These are phyloP conservation scores for Eremothecium sinecaudum DNA, from an alignment of 1,139 yeast species.

Conservation along the genomic window DNA sequence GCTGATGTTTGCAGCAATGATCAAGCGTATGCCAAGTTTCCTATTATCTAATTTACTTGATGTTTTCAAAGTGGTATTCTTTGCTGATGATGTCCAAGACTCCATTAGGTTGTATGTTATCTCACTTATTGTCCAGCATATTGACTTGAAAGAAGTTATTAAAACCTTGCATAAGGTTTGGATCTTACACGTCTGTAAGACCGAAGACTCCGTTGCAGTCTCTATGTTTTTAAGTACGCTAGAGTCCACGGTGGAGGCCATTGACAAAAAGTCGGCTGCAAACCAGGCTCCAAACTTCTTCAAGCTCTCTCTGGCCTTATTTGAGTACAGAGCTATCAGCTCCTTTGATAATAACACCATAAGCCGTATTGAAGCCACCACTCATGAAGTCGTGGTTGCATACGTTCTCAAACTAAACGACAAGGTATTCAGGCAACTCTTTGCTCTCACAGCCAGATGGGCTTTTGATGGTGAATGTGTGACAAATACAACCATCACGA, in stretches of 20 bases:
- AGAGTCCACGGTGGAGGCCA: constrained; percentile 52
- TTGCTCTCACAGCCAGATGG: constrained; percentile 87
- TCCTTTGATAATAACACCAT: constrained; percentile 63
- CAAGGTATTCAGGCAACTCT: constrained; percentile 84
- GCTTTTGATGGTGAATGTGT: constrained; percentile 77
- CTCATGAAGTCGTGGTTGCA: constrained; percentile 62
- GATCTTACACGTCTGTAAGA: constrained; percentile 40
- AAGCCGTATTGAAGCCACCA: constrained; percentile 69
- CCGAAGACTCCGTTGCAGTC: constrained; percentile 41
- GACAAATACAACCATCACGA: constrained; percentile 36
- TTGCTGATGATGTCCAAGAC: constrained; percentile 48
- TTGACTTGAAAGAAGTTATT: constrained; percentile 58
- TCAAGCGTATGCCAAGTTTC: constrained; percentile 82
- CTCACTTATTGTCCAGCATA: constrained; percentile 52
- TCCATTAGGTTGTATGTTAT: constrained; percentile 58
- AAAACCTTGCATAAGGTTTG: constrained; percentile 56
- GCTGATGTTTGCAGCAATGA: constrained; percentile 61
- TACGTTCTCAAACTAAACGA: constrained; percentile 89
- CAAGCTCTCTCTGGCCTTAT: constrained; percentile 58
- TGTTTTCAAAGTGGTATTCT: constrained; percentile 49
- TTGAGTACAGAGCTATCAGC: constrained; percentile 54
- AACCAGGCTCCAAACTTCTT: constrained; percentile 61
- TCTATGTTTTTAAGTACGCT: constrained; percentile 62
- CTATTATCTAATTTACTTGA: constrained; percentile 60
- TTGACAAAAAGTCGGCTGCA: constrained; percentile 69